These are phyloP conservation scores for Chytriomyces sp. DNA, from an alignment of 192 early-diverging fungal species.

Conservation along the genomic window DNA sequence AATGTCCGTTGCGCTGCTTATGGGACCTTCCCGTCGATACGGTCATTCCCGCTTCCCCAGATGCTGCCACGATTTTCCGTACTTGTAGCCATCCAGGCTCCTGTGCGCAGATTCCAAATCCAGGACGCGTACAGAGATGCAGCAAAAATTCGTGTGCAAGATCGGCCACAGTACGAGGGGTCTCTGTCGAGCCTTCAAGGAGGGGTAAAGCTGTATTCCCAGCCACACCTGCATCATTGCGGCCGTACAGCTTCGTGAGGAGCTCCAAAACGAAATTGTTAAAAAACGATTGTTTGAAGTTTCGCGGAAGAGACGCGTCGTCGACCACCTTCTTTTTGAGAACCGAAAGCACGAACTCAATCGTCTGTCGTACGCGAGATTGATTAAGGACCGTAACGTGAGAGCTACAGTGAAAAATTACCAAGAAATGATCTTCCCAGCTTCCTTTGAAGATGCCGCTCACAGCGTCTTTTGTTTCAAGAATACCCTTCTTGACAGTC, in stretches of 20 bases:
- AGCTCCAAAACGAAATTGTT: slow-evolving; percentile 70
- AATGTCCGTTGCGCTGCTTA: slow-evolving; percentile 23
- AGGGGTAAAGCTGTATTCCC: background rate
- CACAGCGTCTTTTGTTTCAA: slow-evolving; percentile 74
- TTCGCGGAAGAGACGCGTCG: slow-evolving; percentile 62
- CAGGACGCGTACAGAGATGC: slow-evolving; percentile 71
- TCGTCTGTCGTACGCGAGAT: too few species aligned
- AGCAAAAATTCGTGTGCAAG: slow-evolving; percentile 72
- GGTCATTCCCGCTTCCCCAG: background rate
- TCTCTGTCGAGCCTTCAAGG: background rate
- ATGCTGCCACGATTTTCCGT: slow-evolving; percentile 27
- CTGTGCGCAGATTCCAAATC: slow-evolving; percentile 71
- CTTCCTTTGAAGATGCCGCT: slow-evolving; percentile 70
- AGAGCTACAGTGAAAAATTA: slow-evolving; percentile 25
- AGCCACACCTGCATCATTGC: slow-evolving; percentile 35
- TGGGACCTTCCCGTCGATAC: background rate
- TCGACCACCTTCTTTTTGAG: slow-evolving; percentile 64
- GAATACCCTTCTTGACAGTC: slow-evolving; percentile 65
- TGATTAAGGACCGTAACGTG: background rate
- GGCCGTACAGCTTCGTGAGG: slow-evolving; percentile 60
- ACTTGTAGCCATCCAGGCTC: slow-evolving; percentile 76
- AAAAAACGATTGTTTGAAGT: slow-evolving; percentile 68
- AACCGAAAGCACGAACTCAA: slow-evolving; percentile 60
- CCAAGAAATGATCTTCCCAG: slow-evolving; percentile 65
- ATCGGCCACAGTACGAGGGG: slow-evolving; percentile 51